A percentile compares a stretch with the other conserved stretches of the same genome.
Conservation (phyloP, 2,329 filamentous ascomycete genomes). For the Cucurbitaria berberidis region DNA sequence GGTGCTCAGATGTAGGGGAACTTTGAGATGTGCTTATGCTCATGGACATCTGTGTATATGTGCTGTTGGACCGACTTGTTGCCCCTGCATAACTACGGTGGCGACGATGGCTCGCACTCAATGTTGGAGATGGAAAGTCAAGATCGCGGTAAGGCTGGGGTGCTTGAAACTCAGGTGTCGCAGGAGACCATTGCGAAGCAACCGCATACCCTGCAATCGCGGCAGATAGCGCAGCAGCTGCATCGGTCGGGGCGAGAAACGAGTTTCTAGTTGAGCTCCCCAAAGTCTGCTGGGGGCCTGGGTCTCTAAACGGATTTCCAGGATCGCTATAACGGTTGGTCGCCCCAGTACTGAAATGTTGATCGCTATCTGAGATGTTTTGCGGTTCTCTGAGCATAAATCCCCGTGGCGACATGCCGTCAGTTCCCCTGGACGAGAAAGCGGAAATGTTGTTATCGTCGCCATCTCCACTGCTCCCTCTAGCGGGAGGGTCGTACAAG, state of each 20-base stretch:
- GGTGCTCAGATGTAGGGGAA: slow-evolving; percentile 24
- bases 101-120: slow-evolving; percentile 21
- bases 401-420: slow-evolving; percentile 7
- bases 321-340: slow-evolving; percentile 15
- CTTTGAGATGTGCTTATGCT: slow-evolving; percentile 23
- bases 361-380: slow-evolving; percentile 2
- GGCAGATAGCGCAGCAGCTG: slow-evolving; percentile 14
- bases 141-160: slow-evolving; percentile 13
- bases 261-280: slow-evolving; percentile 7
- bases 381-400: slow-evolving; percentile 4
- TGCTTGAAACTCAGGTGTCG: not conserved
- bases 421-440: slow-evolving; percentile 32
- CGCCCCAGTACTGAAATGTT: slow-evolving; percentile 7
- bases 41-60: slow-evolving; percentile 21
- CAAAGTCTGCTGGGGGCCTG: slow-evolving; percentile 2
- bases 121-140: slow-evolving; percentile 26
- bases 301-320: slow-evolving; percentile 18
- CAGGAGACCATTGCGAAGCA: slow-evolving; percentile 10
- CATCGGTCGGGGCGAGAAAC: slow-evolving; percentile 10
- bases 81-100: slow-evolving; percentile 10
- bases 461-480: slow-evolving; percentile 4
- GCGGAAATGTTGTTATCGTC: slow-evolving; percentile 25
- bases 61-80: slow-evolving; percentile 13
- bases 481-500: slow-evolving; percentile 40
- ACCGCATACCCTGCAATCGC: slow-evolving; percentile 18